Percentiles rank a stretch among this genome's conserved stretches.
phyloP scores from a whole-genome alignment of 139 green algal species.

The Chlorella sp. region DNA sequence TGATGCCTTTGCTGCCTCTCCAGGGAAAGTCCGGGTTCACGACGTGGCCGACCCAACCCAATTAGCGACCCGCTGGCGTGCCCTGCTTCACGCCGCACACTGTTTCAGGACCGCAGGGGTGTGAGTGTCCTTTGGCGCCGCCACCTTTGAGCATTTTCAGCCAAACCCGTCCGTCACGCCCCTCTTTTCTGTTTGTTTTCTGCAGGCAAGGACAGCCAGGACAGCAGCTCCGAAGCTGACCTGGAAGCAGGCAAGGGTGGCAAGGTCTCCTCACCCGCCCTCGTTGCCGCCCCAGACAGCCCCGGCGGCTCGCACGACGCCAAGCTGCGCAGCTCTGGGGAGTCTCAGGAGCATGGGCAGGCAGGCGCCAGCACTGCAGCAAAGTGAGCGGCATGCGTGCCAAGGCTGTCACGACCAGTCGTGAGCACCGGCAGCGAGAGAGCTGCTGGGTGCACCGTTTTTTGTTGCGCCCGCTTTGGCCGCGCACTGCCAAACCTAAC shows the following conservation, averaged over 20 bases:
- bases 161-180: too few relatives aligned
- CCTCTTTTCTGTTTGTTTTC: too few relatives aligned
- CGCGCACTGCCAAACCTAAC: background rate
- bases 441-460: background rate
- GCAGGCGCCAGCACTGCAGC: background rate
- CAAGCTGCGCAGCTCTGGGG: background rate
- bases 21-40: too few relatives aligned
- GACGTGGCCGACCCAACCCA: too few relatives aligned
- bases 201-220: conserved; percentile 5
- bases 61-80: background rate
- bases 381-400: background rate
- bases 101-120: too few relatives aligned
- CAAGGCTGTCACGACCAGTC: too few relatives aligned
- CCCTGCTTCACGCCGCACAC: background rate
- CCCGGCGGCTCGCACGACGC: background rate
- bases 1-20: too few relatives aligned
- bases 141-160: background rate
- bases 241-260: background rate
- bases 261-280: background rate
- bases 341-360: background rate
- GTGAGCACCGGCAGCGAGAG: background rate
- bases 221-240: background rate
- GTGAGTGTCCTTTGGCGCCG: background rate
- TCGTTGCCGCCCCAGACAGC: background rate
- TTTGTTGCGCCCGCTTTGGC: background rate